Conservation (phyloP, 441 rosid genomes). For the Populus hybrid region DNA sequence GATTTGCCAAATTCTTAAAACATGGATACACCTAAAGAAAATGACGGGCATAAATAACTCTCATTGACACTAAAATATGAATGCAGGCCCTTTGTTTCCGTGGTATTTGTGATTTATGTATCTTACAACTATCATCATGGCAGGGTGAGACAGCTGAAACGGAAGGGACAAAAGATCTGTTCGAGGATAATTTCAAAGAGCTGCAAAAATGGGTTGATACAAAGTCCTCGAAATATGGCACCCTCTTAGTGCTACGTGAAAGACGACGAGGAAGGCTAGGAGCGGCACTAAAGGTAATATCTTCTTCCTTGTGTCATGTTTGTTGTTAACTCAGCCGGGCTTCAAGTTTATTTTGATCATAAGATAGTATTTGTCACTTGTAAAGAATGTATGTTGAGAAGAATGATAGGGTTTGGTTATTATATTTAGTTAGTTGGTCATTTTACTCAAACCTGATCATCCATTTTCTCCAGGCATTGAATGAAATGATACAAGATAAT, state of each 20-base stretch:
- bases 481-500: slow-evolving; percentile 76
- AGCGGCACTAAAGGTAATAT: slow-evolving; percentile 79
- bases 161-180: slow-evolving; percentile 43
- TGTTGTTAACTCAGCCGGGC: not conserved
- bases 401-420: no score
- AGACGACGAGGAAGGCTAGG: slow-evolving; percentile 69
- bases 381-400: not conserved
- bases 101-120: not conserved
- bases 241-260: slow-evolving; percentile 72
- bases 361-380: not conserved
- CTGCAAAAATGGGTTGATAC: slow-evolving; percentile 85
- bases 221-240: slow-evolving; percentile 74
- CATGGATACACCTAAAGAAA: not conserved
- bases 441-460: not conserved
- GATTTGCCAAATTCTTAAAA: slow-evolving; percentile 19
- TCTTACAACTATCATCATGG: slow-evolving; percentile 4
- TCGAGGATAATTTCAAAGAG: slow-evolving; percentile 81
- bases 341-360: not conserved
- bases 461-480: slow-evolving; percentile 49
- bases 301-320: not conserved
- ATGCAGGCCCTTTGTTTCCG: not conserved
- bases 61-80: not conserved
- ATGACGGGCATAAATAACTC: not conserved
- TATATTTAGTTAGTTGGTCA: not conserved
- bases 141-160: slow-evolving; percentile 48